Percentiles rank a stretch among this genome's conserved stretches.
Evolutionary conservation across 495 filamentous ascomycete genomes (phyloP).

Genomic region (Penicillium dipodomyicola): DNA sequence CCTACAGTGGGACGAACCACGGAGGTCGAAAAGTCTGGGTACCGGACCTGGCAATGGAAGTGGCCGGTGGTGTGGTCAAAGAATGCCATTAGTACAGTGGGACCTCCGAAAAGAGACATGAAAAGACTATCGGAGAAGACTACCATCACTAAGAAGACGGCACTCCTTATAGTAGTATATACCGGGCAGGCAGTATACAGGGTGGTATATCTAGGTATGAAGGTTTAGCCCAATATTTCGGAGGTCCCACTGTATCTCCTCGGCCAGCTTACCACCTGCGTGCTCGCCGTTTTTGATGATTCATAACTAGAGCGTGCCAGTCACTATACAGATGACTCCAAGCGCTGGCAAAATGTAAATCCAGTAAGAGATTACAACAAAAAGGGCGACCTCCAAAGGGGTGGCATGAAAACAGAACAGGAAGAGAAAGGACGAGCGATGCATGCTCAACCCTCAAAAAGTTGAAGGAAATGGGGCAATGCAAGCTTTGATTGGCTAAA

Average conservation of each 20-base stretch:
- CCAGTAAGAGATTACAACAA: background rate
- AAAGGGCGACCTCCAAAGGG: background rate
- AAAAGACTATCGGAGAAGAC: no score
- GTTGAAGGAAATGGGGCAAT: background rate
- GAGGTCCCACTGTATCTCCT: background rate
- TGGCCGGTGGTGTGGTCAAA: background rate
- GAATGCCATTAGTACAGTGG: background rate
- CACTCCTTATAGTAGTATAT: no score
- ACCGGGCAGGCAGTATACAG: no score
- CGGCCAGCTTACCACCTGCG: background rate
- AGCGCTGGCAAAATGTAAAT: background rate
- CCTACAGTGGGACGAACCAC: background rate
- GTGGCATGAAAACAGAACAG: background rate
- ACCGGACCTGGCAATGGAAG: background rate
- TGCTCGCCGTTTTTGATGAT: background rate
- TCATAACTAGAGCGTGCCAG: background rate
- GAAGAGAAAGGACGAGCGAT: background rate
- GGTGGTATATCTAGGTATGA: no score
- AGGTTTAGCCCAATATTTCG: no score
- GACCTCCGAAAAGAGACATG: no score
- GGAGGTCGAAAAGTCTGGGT: background rate
- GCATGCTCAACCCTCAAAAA: background rate
- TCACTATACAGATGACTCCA: background rate
- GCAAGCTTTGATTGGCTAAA: background rate
- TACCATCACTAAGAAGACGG: no score